Evolutionary conservation across 192 early-diverging fungal genomes (phyloP), one percentile per base, ranked within the genome.

Genomic region (Podila minutissima): DNA sequence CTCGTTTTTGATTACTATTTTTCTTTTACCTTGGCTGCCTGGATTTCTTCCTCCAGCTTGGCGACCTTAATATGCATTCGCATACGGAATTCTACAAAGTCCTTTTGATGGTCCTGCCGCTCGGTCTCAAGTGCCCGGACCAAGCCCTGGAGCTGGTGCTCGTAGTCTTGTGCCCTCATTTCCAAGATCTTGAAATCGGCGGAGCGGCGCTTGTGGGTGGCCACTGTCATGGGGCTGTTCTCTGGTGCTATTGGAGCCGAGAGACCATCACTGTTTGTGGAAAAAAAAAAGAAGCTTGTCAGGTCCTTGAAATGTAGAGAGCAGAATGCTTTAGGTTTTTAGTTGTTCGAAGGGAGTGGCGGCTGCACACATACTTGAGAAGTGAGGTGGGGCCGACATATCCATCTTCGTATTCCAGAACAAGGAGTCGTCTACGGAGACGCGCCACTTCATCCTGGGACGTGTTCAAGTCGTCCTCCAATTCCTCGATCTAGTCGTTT

Each of bases 381-480:
- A 81, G 53, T 12, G 77, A 63, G 3, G 66, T 35, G 0, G 62
- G 62, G 8, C 77, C 77, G 15, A 73, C 28, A 5, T 73, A 81
- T 28, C 67, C 66, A n/a, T 81, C 71, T 20, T 81, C 77, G 62
- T 81, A 81, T 65, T 81, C 77, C 22, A 81, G 62, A 12, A 64
- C 55, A 4, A 81, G 35, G 9, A 81, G 71, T 11, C 77, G 51
- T 32, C 59, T 64, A 2, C 77, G 71, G 12, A 73, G 69, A 2
- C 77, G 70, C 8, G 22, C 59, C 11, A 57, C 77, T 35, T 81
- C 77, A n/a, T 72, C 77, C 22, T 73, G 66, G 20, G 77, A 72
- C 4, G 1, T 28, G 53, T 53, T 51, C 24, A 81, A 31, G 5
- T 55, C 33, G 3, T 73, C 77, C 17, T 81, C 71, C 3, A 81